phyloP scores from a whole-genome alignment of 2,329 filamentous ascomycete species.

The Pochonia chlamydosporia region DNA sequence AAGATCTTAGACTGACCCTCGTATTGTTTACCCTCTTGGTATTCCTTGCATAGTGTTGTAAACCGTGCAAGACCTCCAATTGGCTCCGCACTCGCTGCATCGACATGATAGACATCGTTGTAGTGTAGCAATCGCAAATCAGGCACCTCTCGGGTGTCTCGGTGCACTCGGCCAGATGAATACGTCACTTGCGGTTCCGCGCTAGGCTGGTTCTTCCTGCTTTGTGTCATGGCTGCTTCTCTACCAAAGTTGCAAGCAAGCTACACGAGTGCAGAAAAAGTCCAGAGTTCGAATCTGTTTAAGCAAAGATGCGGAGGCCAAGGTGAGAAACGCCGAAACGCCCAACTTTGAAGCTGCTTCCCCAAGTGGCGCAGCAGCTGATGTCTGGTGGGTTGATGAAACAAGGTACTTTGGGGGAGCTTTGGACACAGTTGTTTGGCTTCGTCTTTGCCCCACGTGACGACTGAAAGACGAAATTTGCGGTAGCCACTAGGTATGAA shows the following conservation, averaged over 20 bases:
- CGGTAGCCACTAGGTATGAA: too few relatives aligned
- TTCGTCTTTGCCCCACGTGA: too few relatives aligned
- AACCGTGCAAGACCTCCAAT: slow-evolving; percentile 79
- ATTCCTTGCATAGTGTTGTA: slow-evolving; percentile 71
- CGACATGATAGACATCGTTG: slow-evolving; percentile 92
- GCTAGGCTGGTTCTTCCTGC: slow-evolving; percentile 11
- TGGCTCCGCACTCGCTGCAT: slow-evolving; percentile 68
- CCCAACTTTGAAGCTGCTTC: too few relatives aligned
- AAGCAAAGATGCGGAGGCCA: too few relatives aligned
- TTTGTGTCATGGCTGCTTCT: background rate
- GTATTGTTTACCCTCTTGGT: slow-evolving; percentile 57
- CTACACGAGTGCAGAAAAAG: too few relatives aligned
- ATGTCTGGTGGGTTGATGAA: too few relatives aligned
- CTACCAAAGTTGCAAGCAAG: background rate
- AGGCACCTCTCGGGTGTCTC: slow-evolving; percentile 31
- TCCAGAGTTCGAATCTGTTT: too few relatives aligned
- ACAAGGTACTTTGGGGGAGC: too few relatives aligned
- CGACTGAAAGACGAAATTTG: too few relatives aligned
- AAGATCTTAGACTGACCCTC: slow-evolving; percentile 58
- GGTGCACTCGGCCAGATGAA: slow-evolving; percentile 13
- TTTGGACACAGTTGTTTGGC: too few relatives aligned
- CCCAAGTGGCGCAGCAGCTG: too few relatives aligned
- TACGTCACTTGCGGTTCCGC: slow-evolving; percentile 21
- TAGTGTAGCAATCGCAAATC: slow-evolving; percentile 81
- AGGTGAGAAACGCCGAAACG: too few relatives aligned